phyloP scores from a whole-genome alignment of 2,329 filamentous ascomycete genomes.

The Cladobotryum protrusum region DNA sequence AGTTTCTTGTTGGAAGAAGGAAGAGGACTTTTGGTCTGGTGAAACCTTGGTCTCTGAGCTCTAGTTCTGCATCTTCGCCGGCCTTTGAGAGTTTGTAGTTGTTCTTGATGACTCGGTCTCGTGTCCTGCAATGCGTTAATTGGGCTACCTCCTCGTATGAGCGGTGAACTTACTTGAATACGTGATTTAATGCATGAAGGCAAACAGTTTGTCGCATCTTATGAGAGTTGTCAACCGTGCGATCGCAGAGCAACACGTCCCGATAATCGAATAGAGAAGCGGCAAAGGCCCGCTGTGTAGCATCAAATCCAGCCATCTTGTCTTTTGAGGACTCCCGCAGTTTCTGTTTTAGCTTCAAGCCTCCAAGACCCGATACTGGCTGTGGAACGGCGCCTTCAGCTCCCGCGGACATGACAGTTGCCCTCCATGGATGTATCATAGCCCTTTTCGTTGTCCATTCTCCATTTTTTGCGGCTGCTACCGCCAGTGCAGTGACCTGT shows the following conservation, averaged over 20 bases:
- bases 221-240: conserved; percentile 62
- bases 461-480: conserved; percentile 44
- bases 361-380: conserved; percentile 33
- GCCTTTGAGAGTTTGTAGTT: conserved; percentile 71
- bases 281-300: conserved; percentile 58
- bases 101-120: conserved; percentile 88
- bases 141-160: background rate
- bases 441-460: conserved; percentile 47
- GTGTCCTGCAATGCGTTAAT: conserved; percentile 48
- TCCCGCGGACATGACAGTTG: conserved; percentile 42
- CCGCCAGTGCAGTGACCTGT: conserved; percentile 46
- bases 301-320: conserved; percentile 51
- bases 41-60: conserved; percentile 89
- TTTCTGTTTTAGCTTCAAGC: conserved; percentile 64
- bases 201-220: conserved; percentile 66
- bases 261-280: conserved; percentile 74
- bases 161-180: conserved; percentile 63
- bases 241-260: conserved; percentile 70
- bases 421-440: conserved; percentile 40
- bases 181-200: conserved; percentile 83
- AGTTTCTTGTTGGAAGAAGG: conserved; percentile 80
- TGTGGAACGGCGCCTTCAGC: conserved; percentile 28
- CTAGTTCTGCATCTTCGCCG: conserved; percentile 56
- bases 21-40: conserved; percentile 91
- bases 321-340: conserved; percentile 50